Conservation (phyloP, 768 basidiomycete genomes). For the Boletus reticulatus region DNA sequence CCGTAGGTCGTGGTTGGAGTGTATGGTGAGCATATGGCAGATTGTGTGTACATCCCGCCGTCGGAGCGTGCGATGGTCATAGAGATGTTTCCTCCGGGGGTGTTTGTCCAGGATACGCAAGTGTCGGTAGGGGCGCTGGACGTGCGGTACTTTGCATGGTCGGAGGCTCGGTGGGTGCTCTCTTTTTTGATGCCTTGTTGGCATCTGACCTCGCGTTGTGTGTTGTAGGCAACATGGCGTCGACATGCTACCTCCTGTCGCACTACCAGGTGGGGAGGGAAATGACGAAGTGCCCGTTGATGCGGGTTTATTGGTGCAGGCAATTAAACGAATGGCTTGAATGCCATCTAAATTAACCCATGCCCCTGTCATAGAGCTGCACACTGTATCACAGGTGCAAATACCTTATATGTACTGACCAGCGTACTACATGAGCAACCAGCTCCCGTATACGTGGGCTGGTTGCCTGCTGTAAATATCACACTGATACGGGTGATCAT, state of each 20-base stretch:
- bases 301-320: background rate
- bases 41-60: background rate
- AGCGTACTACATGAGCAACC: background rate
- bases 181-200: background rate
- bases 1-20: conserved; percentile 5
- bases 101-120: background rate
- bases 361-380: background rate
- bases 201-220: background rate
- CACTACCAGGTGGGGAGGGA: background rate
- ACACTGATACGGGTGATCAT: no score
- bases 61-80: background rate
- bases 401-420: background rate
- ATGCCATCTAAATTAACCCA: background rate
- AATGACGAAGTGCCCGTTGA: background rate
- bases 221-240: background rate
- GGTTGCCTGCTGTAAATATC: no score
- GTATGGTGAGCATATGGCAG: conserved; percentile 1
- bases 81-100: background rate
- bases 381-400: background rate
- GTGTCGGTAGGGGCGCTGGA: background rate
- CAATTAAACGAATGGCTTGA: background rate
- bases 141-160: conserved; percentile 1
- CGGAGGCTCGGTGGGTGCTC: background rate
- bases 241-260: background rate
- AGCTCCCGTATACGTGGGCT: no score